Conservation (phyloP, 2,329 filamentous ascomycete species). For the Aspergillus quadrilineatus region DNA sequence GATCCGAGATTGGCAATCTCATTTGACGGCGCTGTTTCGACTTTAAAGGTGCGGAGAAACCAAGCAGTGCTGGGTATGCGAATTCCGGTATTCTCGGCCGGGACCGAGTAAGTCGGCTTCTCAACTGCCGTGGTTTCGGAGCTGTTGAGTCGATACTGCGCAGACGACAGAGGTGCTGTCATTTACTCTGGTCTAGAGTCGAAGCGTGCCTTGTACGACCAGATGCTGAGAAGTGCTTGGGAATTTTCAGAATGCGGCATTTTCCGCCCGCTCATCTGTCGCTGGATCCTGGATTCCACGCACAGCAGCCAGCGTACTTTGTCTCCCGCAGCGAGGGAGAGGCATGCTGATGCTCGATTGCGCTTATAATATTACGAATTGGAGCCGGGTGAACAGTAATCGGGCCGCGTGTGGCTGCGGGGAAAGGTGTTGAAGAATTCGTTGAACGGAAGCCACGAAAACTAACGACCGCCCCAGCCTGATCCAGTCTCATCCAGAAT, state of each 20-base stretch:
- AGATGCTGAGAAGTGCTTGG: conserved; percentile 4
- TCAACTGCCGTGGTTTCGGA: conserved; percentile 1
- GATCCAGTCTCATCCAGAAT: conserved; percentile 25
- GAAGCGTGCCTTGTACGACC: not conserved
- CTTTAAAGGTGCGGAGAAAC: conserved; percentile 10
- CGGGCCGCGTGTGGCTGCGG: conserved; percentile 19
- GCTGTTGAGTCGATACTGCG: conserved; percentile 3
- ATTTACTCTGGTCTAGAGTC: not conserved
- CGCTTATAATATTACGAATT: not conserved
- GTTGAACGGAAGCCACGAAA: conserved; percentile 1
- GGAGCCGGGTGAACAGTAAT: not conserved
- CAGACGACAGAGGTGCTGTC: not conserved
- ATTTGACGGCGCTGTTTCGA: conserved; percentile 11
- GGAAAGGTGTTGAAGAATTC: conserved; percentile 13
- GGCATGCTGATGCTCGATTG: not conserved
- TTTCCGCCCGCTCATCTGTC: not conserved
- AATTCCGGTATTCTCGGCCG: conserved; percentile 24
- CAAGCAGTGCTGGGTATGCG: conserved; percentile 4
- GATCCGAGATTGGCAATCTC: conserved; percentile 6
- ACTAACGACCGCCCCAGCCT: conserved; percentile 5
- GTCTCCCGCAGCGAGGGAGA: conserved; percentile 5
- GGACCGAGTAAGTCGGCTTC: conserved; percentile 21
- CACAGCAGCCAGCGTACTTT: not conserved
- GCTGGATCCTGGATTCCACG: not conserved
- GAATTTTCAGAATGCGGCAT: conserved; percentile 7